Base-by-base conservation (phyloP, 441 rosid genomes). In the Pelargonium myrrhifolium region DNA sequence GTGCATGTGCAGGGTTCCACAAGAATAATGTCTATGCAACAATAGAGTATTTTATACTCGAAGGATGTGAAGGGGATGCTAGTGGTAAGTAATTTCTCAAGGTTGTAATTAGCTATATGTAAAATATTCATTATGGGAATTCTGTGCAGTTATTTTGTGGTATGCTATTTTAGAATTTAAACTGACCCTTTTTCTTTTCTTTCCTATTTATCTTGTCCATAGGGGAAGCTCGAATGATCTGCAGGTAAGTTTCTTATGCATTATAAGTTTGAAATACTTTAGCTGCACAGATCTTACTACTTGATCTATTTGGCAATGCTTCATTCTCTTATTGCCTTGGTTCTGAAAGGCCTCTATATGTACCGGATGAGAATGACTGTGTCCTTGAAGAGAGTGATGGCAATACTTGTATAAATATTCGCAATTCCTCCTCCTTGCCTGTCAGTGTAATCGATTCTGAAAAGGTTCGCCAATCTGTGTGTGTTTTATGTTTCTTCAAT, bases 171-270 rank as follows among this genome's bases (percentile, higher is more conserved):
- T 12, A 17, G 9, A 9, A 56, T 31, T 39, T 51, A 65, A 9
- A 8, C 35, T 72, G 72, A 72, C 66, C 35, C 0, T 47, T 24
- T 62, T 26, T 22, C 15, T 11, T 65, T 45, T 26, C 21, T 20
- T 65, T 43, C 37, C 9, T 65, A 20, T 45, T 65, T 6, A 35
- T 72, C 24, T 77, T 43, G 53, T 65, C 28, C 6, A 55, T 71
- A 90, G 97, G 91, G 67, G 97, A 84, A 65, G 86, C 91, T 67
- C 77, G 86, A 37, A 82, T 88, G 61, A 75, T 90, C 75, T 91
- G 90, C 92, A 89, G 97, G 97, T 87, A 60, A 68, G 6, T 39
- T 65, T 3, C 31, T 62, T 53, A 15, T 69, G 31, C 56, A 20
- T 75, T 11, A 49, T 6, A 18, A 35, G 24, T 47, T 24, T 37